Percentiles rank a stretch among this genome's conserved stretches.
These are phyloP conservation scores for Coix lacrymajobi DNA, from an alignment of 176 grass and related monocot genomes.

Conservation along the genomic window DNA sequence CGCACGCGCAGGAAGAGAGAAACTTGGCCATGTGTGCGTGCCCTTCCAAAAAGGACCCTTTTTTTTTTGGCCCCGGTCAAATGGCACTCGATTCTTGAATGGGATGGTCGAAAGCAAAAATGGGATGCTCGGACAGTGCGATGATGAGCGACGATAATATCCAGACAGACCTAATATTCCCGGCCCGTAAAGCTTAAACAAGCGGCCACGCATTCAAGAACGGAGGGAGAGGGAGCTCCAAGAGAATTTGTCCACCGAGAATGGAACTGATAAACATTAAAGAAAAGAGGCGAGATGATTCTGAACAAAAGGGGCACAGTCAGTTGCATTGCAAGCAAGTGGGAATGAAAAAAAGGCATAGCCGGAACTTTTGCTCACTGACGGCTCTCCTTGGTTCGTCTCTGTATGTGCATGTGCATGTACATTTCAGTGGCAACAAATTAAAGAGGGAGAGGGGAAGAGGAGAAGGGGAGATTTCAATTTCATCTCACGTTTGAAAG, in stretches of 20 bases:
- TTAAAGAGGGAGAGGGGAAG: background rate
- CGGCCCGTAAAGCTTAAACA: conserved; percentile 24
- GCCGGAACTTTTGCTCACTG: background rate
- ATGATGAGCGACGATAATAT: conserved; percentile 13
- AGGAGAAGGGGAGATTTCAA: background rate
- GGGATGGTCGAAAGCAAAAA: conserved; percentile 30
- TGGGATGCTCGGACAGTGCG: background rate
- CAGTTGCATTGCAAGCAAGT: conserved; percentile 19
- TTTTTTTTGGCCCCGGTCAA: background rate
- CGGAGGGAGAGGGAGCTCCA: no score
- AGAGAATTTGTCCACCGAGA: background rate
- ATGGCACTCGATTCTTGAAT: conserved; percentile 50
- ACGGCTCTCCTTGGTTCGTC: conserved; percentile 5
- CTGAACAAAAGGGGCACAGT: conserved; percentile 18
- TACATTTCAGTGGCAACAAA: conserved; percentile 1
- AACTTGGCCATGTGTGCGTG: background rate
- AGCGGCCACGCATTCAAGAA: conserved; percentile 33
- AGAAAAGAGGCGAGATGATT: conserved; percentile 12
- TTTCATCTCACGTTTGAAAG: background rate
- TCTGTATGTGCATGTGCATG: background rate
- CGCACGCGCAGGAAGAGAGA: background rate
- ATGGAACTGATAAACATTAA: background rate
- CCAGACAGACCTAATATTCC: conserved; percentile 41
- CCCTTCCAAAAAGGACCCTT: background rate
- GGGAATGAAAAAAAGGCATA: background rate